Evolutionary conservation across 2,329 filamentous ascomycete genomes (phyloP).

Genomic region (Talaromyces sp.): DNA sequence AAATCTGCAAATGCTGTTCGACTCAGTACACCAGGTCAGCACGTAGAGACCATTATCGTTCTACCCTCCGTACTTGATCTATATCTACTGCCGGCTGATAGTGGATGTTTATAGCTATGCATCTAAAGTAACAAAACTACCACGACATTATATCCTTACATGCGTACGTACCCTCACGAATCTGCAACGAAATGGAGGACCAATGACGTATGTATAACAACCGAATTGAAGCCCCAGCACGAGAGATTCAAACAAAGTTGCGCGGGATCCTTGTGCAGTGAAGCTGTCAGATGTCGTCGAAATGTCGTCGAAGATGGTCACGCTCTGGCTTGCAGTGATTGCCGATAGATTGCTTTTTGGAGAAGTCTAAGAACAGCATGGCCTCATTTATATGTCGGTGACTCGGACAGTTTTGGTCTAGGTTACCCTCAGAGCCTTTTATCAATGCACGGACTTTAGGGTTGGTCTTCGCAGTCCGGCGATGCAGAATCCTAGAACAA

Average conservation of each 20-base stretch:
- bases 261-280: background rate
- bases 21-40: background rate
- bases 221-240: background rate
- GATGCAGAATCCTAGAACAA: too few species aligned
- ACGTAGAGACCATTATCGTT: background rate
- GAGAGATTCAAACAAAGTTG: background rate
- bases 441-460: too few species aligned
- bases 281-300: too few species aligned
- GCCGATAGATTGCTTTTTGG: background rate
- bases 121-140: too few species aligned
- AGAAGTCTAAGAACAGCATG: background rate
- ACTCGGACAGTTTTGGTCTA: too few species aligned
- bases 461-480: too few species aligned
- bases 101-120: too few species aligned
- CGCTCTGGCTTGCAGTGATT: background rate
- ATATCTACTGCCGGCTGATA: background rate
- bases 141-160: too few species aligned
- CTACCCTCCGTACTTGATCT: background rate
- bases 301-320: background rate
- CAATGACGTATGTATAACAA: background rate
- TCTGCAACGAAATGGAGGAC: too few species aligned
- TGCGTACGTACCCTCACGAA: too few species aligned
- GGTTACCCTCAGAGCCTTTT: too few species aligned
- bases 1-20: slow-evolving; percentile 17
- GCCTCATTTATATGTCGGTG: too few species aligned